Conservation (phyloP, 2,329 filamentous ascomycete species). For the Dothideomycetes sp. region DNA sequence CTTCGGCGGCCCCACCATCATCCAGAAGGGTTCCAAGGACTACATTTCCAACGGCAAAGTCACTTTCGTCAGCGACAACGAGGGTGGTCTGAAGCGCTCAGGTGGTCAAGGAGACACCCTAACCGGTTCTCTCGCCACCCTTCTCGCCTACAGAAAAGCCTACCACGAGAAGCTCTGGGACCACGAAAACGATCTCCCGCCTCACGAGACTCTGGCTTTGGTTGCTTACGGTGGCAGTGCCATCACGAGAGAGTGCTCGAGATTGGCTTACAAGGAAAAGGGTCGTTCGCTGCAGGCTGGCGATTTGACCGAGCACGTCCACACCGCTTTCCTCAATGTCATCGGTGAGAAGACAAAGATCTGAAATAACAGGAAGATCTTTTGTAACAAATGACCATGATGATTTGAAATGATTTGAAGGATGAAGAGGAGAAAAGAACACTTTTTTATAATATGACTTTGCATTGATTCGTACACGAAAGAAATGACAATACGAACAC, state of each 20-base stretch:
- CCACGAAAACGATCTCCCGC: conserved; percentile 45
- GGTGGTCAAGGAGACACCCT: conserved; percentile 94
- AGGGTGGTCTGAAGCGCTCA: conserved; percentile 79
- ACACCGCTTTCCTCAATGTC: conserved; percentile 67
- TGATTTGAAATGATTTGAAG: too few species aligned
- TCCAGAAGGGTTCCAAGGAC: conserved; percentile 81
- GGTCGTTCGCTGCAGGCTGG: conserved; percentile 85
- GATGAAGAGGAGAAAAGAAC: too few species aligned
- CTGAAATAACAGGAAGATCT: too few species aligned
- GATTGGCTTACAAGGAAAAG: conserved; percentile 74
- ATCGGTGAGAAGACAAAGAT: conserved; percentile 54
- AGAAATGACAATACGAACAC: too few species aligned
- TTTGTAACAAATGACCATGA: too few species aligned
- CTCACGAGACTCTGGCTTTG: conserved; percentile 55
- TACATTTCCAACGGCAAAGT: conserved; percentile 70
- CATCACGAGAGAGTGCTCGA: conserved; percentile 83
- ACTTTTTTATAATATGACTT: too few species aligned
- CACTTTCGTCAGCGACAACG: conserved; percentile 67
- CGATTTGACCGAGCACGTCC: conserved; percentile 85
- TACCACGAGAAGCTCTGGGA: conserved; percentile 80
- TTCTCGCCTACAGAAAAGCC: conserved; percentile 78
- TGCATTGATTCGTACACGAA: too few species aligned
- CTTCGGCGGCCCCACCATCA: conserved; percentile 78
- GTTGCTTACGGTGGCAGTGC: conserved; percentile 80
- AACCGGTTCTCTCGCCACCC: conserved; percentile 79